Base-by-base conservation (phyloP, 805 yeast genomes). In the Wickerhamiella domercqiae region DNA sequence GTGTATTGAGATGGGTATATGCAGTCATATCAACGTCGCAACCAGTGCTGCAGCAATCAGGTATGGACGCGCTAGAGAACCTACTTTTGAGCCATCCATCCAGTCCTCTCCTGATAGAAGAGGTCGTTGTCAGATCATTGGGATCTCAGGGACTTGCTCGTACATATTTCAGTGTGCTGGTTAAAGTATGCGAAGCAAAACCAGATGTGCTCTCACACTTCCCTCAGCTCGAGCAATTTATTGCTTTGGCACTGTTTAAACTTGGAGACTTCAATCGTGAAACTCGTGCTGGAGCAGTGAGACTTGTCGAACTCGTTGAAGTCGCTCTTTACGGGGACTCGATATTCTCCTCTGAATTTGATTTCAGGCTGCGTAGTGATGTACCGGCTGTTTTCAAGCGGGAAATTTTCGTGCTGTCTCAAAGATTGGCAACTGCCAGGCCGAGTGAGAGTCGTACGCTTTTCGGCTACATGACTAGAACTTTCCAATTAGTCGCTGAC, bases 301-400 rank as follows among this genome's bases (percentile, higher is more conserved):
- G 69, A 22, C 58, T 87, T n/a, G 56, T 87, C 39, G 71, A 69
- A 30, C 67, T 66, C 21, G 68, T 80, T 4, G 97, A 87, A 52
- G 56, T 62, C 28, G 65, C 69, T 26, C 55, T 71, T 20, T 76
- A 68, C 46, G 68, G 71, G 24, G 64, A 74, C 1, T 63, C 73
- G 0, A 64, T 68, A 13, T 60, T 76, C 2, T 67, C 67, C 5
- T 41, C 40, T 1, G 68, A 68, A 17, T 81, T 72, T 51, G 68
- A 72, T 25, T 87, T 81, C 50, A 67, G 81, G 26, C 70, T 83
- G 11, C 70, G 77, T 36, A 79, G 83, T 44, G 67, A 72, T 24
- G 78, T 93, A 5, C 73, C 78, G 47, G 80, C 83, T 5, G 83
- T 90, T 3, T 86, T 78, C 61, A 84, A 84, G 52, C 74, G 87